Percentiles rank a stretch among this genome's conserved stretches.
These are phyloP conservation scores for Arachis stenosperma DNA, from an alignment of 306 rosid species.

Conservation along the genomic window DNA sequence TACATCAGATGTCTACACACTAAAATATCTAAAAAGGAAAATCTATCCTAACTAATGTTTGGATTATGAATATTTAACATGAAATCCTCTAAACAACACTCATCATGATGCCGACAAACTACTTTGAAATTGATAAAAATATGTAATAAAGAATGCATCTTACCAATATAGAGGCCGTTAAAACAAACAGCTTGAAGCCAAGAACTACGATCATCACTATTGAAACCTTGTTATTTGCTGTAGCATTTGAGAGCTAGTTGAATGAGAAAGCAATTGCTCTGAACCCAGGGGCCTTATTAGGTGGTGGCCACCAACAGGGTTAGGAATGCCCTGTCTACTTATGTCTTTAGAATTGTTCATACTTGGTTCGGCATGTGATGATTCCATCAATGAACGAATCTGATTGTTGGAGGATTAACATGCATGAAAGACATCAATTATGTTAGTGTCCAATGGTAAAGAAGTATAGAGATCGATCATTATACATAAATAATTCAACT, in stretches of 20 bases:
- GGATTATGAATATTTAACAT: too few species aligned
- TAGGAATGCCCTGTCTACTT: slow-evolving; percentile 70
- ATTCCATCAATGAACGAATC: slow-evolving; percentile 78
- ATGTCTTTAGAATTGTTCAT: slow-evolving; percentile 64
- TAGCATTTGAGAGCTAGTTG: slow-evolving; percentile 50
- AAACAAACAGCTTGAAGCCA: slow-evolving; percentile 36
- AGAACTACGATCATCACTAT: slow-evolving; percentile 27
- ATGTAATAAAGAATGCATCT: slow-evolving; percentile 23
- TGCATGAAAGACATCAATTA: slow-evolving; percentile 30
- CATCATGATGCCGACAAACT: too few species aligned
- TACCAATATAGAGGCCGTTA: slow-evolving; percentile 34
- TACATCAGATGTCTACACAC: too few species aligned
- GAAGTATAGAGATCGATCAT: slow-evolving; percentile 35
- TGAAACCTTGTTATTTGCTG: slow-evolving; percentile 52
- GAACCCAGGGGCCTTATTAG: slow-evolving; percentile 47
- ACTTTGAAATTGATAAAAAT: background rate
- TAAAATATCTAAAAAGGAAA: too few species aligned
- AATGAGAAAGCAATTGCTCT: slow-evolving; percentile 52
- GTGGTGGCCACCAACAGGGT: slow-evolving; percentile 62
- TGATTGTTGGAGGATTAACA: slow-evolving; percentile 46
- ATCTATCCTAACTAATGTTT: too few species aligned
- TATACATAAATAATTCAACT: slow-evolving; percentile 37
- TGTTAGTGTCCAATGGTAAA: slow-evolving; percentile 9
- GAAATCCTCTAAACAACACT: too few species aligned
- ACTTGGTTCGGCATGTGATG: slow-evolving; percentile 58